Base-by-base conservation (phyloP, 305 asterid species). In the Fraxinus greggii region DNA sequence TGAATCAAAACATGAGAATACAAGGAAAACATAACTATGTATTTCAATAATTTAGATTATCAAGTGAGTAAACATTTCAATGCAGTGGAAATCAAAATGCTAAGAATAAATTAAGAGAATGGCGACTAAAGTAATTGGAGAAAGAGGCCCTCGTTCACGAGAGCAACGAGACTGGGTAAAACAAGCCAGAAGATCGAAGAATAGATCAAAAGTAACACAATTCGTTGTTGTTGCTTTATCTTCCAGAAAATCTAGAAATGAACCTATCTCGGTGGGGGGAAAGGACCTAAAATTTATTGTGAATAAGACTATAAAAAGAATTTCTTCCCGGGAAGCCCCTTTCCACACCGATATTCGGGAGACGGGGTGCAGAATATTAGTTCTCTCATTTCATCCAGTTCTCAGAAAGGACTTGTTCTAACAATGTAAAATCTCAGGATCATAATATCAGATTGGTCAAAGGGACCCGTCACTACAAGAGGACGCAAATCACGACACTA, bases 401-500 rank as follows among this genome's bases (percentile, higher is more conserved):
- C 38, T 33, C 38, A 33, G 38, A 33, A 33, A 33, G 38, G 38
- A 33, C 7, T 33, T 33, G 7, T 33, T 33, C 38, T 33, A 33
- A 33, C 38, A 33, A 33, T 33, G 38, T 77, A 40, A 76, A 86
- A 78, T 81, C 87, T 85, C 80, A 76, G 79, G 56, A 69, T 56
- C 81, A 82, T 40, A 82, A 70, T 70, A 48, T 32, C 83, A 69
- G 38, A 82, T 78, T 80, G 89, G 88, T 89, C 86, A 38, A 40
- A 88, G 89, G 81, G 91, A 86, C 93, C 94, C 95, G 94, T 93
- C 95, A 78, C 97, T 88, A 82, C 89, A 75, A 80, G 88, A 89
- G 97, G 97, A 91, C 93, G 94, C 95, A 36, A 42, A 83, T 73
- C 85, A 85, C 87, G 93, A 85, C 83, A 86, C 92, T 80, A 82